Evolutionary conservation across 2,329 filamentous ascomycete species (phyloP).

Genomic region (Lasiodiplodia theobromae): DNA sequence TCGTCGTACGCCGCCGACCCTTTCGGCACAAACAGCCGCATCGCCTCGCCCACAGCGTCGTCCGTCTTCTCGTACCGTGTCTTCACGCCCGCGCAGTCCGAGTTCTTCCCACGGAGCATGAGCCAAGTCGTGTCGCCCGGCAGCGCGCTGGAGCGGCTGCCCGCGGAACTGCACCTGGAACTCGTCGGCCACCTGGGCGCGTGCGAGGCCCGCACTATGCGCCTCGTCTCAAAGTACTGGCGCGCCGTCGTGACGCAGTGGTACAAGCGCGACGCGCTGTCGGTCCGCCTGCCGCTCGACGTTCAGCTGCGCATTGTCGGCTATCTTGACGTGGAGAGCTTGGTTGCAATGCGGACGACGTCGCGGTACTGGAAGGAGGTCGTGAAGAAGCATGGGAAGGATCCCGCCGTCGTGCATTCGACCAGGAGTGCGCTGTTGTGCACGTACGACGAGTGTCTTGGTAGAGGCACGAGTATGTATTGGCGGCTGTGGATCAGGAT

Average conservation of each 20-base stretch:
- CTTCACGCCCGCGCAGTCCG: slow-evolving; percentile 2
- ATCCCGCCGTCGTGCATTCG: slow-evolving; percentile 7
- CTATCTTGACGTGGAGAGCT: slow-evolving; percentile 22
- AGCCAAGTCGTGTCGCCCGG: slow-evolving; percentile 7
- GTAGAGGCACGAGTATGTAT: slow-evolving; percentile 12
- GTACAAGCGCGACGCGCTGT: slow-evolving; percentile 13
- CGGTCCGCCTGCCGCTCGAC: slow-evolving; percentile 8
- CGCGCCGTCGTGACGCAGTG: slow-evolving; percentile 4
- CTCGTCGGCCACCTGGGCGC: slow-evolving; percentile 17
- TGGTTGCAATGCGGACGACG: neutral
- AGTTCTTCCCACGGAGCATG: slow-evolving; percentile 12
- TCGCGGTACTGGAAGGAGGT: slow-evolving; percentile 1
- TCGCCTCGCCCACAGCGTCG: neutral
- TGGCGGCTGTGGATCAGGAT: slow-evolving; percentile 16
- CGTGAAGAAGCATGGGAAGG: slow-evolving; percentile 13
- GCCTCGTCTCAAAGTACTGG: slow-evolving; percentile 21
- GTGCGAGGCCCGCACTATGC: neutral
- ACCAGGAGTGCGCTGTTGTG: slow-evolving; percentile 20
- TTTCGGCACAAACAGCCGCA: neutral
- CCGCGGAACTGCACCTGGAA: slow-evolving; percentile 18
- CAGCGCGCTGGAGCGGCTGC: slow-evolving; percentile 18
- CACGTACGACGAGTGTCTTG: slow-evolving; percentile 19
- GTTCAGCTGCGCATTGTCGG: slow-evolving; percentile 8
- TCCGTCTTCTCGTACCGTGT: slow-evolving; percentile 16
- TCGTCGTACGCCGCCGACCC: neutral